Percentiles rank a stretch among this genome's conserved stretches.
phyloP scores from a whole-genome alignment of 371 early-diverging fungal species.

The Actinomortierella wolfii region DNA sequence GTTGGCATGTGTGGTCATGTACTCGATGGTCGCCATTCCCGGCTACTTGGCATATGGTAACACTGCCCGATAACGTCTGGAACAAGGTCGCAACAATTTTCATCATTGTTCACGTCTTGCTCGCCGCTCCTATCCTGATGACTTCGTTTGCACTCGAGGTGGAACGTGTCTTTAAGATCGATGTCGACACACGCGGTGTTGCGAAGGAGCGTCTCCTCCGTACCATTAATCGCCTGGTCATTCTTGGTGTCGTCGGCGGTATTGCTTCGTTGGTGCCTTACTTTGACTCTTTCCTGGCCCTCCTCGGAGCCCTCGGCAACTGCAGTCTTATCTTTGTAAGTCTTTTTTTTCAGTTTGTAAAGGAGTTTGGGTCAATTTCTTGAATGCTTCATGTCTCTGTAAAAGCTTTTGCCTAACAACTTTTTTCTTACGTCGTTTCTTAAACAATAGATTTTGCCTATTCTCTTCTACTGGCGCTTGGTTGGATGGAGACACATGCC shows the following conservation, averaged over 20 bases:
- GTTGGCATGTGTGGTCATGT: constrained; percentile 72
- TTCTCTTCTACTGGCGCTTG: constrained; percentile 74
- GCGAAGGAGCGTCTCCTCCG: constrained; percentile 55
- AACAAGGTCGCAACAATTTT: constrained; percentile 64
- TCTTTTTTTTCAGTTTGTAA: no score
- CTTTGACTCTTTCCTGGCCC: constrained; percentile 79
- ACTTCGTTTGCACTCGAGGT: constrained; percentile 79
- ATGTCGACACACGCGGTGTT: constrained; percentile 8
- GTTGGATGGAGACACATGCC: constrained; percentile 69
- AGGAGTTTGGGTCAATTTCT: no score
- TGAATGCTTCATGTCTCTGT: no score
- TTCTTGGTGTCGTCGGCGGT: constrained; percentile 52
- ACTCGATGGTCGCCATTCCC: constrained; percentile 71
- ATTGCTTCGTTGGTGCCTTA: constrained; percentile 77
- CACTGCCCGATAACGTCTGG: constrained; percentile 50
- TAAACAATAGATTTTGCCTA: constrained; percentile 56
- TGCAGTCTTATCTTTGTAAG: constrained; percentile 75
- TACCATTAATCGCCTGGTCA: constrained; percentile 56
- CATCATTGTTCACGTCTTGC: constrained; percentile 82
- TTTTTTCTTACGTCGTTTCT: no score
- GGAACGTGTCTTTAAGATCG: constrained; percentile 48
- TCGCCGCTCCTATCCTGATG: constrained; percentile 79
- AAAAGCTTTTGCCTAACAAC: no score
- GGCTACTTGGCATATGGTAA: constrained; percentile 83
- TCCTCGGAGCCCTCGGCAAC: constrained; percentile 82